Percentiles rank a stretch among this genome's conserved stretches.
Conservation (phyloP, 345 rosid species). For the Citrus australasica region DNA sequence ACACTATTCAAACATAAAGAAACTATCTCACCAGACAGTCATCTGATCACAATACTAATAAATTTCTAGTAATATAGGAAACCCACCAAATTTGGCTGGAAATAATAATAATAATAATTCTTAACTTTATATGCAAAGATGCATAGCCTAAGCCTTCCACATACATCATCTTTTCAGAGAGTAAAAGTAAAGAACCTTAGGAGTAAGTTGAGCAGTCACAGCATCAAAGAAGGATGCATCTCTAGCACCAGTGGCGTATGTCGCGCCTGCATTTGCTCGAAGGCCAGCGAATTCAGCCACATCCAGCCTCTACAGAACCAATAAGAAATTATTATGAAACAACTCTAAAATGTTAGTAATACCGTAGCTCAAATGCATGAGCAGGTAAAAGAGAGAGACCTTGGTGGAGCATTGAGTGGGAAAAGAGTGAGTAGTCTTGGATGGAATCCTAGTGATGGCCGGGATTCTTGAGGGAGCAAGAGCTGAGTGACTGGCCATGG, state of each 20-base stretch:
- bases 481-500: constrained; percentile 88
- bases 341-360: neutral
- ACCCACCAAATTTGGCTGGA: too few relatives aligned
- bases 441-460: constrained; percentile 51
- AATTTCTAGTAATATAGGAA: neutral
- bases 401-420: constrained; percentile 74
- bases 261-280: constrained; percentile 39
- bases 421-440: constrained; percentile 53
- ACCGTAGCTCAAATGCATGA: neutral
- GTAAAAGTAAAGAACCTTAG: constrained; percentile 42
- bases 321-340: neutral
- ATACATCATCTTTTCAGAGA: neutral
- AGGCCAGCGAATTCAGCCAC: constrained; percentile 79
- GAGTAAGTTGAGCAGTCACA: constrained; percentile 66
- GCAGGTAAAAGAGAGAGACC: constrained; percentile 31
- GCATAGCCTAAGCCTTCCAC: neutral
- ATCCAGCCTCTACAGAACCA: constrained; percentile 56
- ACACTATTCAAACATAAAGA: neutral
- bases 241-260: constrained; percentile 32
- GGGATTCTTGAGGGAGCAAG: constrained; percentile 83
- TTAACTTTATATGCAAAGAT: neutral
- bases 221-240: constrained; percentile 71
- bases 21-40: neutral
- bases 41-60: neutral
- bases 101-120: too few relatives aligned